Base-by-base conservation (phyloP, 345 rosid genomes). In the Isatis tinctoria region DNA sequence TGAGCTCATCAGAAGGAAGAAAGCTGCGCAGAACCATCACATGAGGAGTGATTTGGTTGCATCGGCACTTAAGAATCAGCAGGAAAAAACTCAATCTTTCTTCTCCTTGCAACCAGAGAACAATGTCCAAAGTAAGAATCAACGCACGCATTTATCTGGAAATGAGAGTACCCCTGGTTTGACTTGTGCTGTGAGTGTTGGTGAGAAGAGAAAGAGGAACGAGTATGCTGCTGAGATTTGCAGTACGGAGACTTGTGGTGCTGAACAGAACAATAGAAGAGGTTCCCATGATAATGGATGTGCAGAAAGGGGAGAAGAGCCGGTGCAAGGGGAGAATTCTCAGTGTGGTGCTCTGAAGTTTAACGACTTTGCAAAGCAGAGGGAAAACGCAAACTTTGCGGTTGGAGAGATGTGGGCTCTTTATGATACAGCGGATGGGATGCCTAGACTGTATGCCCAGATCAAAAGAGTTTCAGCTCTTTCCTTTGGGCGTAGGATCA, bases 391-490 rank as follows among this genome's bases (percentile, higher is more conserved):
- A 22, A 73, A 83, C 67, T 88, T 90, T 75, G 59, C 66, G 5
- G 83, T 17, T 18, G 92, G 92, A 13, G 88, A 87, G 84, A 79
- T 73, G 3, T 87, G 93, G 95, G 90, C 91, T 53, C 17, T 69
- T 45, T 85, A 83, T 71, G 91, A 88, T 74, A 1, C 61, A 33
- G 83, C 10, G 1, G 51, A 82, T 78, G 88, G 80, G 35, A 84
- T 88, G 95, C 96, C 96, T 73, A 84, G 96, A 67, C 77, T 76
- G 76, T 90, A 90, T 73, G 98, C 88, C 81, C 85, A 58, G 35
- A 82, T 60, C 59, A 86, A 53, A 66, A 87, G 80, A 68, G 83
- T 85, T 35, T 53, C 67, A 64, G 44, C 78, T 54, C 47, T 82
- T 54, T 72, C 63, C 37, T 87, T 86, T 67, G 83, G 79, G 73